Conservation (phyloP, 2,329 filamentous ascomycete genomes). For the Pseudogymnoascus sp. region DNA sequence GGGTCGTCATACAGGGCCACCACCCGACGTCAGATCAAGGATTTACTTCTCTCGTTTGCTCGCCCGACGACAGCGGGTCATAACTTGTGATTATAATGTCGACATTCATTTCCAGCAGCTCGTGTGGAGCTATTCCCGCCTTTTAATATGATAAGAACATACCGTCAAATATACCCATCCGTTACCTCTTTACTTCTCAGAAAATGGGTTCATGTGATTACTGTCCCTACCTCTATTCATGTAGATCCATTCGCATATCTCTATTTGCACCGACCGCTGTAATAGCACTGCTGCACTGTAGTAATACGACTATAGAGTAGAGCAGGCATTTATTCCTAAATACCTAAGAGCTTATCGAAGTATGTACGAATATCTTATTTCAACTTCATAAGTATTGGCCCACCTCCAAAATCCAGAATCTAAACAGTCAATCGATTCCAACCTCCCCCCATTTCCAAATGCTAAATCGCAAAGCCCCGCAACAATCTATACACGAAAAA, state of each 20-base stretch:
- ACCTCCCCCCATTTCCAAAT: background rate
- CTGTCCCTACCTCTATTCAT: background rate
- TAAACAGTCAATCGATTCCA: background rate
- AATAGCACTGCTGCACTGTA: background rate
- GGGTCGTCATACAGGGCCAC: background rate
- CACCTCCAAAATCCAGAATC: background rate
- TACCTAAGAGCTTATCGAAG: background rate
- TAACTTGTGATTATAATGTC: too few species aligned
- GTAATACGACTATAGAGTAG: background rate
- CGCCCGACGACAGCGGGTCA: background rate
- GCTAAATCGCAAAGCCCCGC: background rate
- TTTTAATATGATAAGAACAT: too few species aligned
- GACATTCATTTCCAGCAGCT: too few species aligned
- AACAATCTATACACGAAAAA: background rate
- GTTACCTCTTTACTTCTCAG: too few species aligned
- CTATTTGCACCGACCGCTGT: background rate
- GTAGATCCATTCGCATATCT: background rate
- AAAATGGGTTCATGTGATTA: too few species aligned
- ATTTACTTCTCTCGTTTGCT: background rate
- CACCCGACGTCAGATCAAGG: background rate
- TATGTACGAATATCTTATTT: background rate
- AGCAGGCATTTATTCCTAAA: background rate
- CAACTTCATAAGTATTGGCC: background rate
- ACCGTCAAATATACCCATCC: too few species aligned
- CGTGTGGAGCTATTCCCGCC: too few species aligned